Evolutionary conservation across 2,329 filamentous ascomycete species (phyloP).

Genomic region (Trichoderma sp.): DNA sequence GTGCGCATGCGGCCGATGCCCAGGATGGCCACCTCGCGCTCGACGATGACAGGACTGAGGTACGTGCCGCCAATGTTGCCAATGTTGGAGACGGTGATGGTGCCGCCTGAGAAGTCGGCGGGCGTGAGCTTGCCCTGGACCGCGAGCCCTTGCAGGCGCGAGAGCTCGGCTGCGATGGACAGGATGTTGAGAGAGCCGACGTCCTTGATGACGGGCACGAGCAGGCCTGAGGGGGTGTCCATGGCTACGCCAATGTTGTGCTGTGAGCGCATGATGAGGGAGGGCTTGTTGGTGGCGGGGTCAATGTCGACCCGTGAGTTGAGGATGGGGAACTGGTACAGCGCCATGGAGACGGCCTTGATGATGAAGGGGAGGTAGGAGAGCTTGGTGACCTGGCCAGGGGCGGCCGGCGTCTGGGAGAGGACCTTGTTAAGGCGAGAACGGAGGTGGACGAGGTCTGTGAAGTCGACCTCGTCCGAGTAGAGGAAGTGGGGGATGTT

Average conservation of each 20-base stretch:
- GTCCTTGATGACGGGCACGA: slow-evolving; percentile 89
- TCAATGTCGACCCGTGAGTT: slow-evolving; percentile 77
- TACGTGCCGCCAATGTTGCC: slow-evolving; percentile 93
- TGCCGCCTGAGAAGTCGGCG: slow-evolving; percentile 77
- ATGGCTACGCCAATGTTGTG: slow-evolving; percentile 97
- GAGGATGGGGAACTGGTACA: slow-evolving; percentile 79
- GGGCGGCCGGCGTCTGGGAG: slow-evolving; percentile 43
- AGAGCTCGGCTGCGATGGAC: slow-evolving; percentile 73
- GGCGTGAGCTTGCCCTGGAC: slow-evolving; percentile 70
- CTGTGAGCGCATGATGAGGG: slow-evolving; percentile 72
- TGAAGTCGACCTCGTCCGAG: slow-evolving; percentile 84
- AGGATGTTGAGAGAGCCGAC: slow-evolving; percentile 74
- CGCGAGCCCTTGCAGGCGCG: slow-evolving; percentile 70
- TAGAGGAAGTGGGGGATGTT: slow-evolving; percentile 94
- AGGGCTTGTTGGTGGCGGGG: slow-evolving; percentile 60
- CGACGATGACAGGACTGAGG: slow-evolving; percentile 85
- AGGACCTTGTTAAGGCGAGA: slow-evolving; percentile 69
- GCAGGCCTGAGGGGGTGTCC: slow-evolving; percentile 82
- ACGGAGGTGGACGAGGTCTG: slow-evolving; percentile 69
- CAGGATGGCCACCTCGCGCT: slow-evolving; percentile 86
- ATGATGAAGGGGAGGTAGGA: slow-evolving; percentile 94
- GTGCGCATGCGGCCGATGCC: slow-evolving; percentile 79
- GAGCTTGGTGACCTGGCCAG: slow-evolving; percentile 58
- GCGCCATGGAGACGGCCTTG: slow-evolving; percentile 86
- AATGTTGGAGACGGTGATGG: slow-evolving; percentile 95